Evolutionary conservation across 2,329 filamentous ascomycete genomes (phyloP).

Genomic region (Raffaelea ambrosiae): DNA sequence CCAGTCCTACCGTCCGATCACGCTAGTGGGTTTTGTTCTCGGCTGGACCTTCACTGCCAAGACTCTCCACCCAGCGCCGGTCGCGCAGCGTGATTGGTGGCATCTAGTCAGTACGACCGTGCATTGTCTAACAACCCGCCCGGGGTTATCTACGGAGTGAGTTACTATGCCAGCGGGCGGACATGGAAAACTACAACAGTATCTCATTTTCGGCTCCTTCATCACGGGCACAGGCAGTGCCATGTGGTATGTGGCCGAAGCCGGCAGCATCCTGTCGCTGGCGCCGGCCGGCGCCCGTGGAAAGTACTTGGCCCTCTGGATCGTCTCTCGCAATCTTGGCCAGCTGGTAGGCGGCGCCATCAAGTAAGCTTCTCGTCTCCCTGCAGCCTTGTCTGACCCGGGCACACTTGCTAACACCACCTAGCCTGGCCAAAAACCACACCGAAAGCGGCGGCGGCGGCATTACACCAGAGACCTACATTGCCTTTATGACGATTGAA

Average conservation of each 20-base stretch:
- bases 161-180: no score
- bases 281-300: constrained; percentile 1
- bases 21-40: not conserved
- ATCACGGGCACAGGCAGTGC: not conserved
- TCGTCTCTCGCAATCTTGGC: constrained; percentile 4
- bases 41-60: constrained; percentile 1
- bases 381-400: not conserved
- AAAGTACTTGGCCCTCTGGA: constrained; percentile 4
- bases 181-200: no score
- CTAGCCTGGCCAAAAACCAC: constrained; percentile 1
- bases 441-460: not conserved
- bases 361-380: not conserved
- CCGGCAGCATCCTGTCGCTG: constrained; percentile 4
- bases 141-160: no score
- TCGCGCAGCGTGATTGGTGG: no score
- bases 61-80: no score
- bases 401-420: not conserved
- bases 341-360: constrained; percentile 3
- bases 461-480: constrained; percentile 2
- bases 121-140: no score
- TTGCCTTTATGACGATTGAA: constrained; percentile 4
- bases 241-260: constrained; percentile 6
- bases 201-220: constrained; percentile 3
- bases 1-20: no score
- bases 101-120: no score